These are phyloP conservation scores for Colletotrichum sp. DNA, from an alignment of 2,329 filamentous ascomycete species.

Conservation along the genomic window DNA sequence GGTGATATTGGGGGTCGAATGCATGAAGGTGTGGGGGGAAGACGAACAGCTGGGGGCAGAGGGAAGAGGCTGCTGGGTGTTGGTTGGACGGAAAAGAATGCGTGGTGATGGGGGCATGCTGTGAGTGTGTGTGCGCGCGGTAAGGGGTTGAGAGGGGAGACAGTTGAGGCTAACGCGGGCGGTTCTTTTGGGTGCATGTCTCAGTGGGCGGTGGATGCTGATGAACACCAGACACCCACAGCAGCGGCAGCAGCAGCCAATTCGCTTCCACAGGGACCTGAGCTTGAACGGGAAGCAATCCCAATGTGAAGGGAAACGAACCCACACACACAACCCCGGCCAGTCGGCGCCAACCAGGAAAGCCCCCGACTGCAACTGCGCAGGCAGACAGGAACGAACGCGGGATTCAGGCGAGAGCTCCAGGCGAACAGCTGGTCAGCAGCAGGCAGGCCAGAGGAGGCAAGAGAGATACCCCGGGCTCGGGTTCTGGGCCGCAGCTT, in stretches of 20 bases:
- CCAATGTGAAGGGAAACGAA: background rate
- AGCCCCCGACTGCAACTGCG: background rate
- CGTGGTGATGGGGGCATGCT: background rate
- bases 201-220: background rate
- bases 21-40: conserved; percentile 3
- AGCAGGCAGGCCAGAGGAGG: background rate
- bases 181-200: background rate
- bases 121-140: background rate
- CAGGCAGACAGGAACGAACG: background rate
- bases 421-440: background rate
- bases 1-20: conserved; percentile 3
- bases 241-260: background rate
- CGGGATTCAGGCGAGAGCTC: background rate
- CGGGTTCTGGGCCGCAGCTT: background rate
- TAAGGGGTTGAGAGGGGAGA: background rate
- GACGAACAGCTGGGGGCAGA: background rate
- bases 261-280: background rate
- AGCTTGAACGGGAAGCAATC: background rate
- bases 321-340: background rate
- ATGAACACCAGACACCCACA: background rate
- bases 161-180: background rate
- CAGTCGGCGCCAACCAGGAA: background rate
- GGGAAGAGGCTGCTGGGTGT: background rate
- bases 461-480: background rate
- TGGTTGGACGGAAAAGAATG: background rate